Evolutionary conservation across 257 asterid genomes (phyloP).

Genomic region (Fraxinus quadrangulata): DNA sequence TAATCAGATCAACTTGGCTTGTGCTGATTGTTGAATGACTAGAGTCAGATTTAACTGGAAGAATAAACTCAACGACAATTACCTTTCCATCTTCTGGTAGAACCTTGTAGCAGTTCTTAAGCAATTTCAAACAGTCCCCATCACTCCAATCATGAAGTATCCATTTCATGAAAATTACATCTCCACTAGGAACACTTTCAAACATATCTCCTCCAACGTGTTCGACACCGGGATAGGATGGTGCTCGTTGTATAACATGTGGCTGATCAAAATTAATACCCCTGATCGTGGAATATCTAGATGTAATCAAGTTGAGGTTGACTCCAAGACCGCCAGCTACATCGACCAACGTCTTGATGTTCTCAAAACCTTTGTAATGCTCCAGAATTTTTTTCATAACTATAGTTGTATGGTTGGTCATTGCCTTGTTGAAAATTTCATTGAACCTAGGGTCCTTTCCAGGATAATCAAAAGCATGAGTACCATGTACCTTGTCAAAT

Average conservation of each 20-base stretch:
- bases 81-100: constrained; percentile 39
- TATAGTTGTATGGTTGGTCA: constrained; percentile 37
- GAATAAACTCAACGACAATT: constrained; percentile 34
- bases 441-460: constrained; percentile 21
- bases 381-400: constrained; percentile 34
- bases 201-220: neutral
- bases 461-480: constrained; percentile 13
- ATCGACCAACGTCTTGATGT: constrained; percentile 40
- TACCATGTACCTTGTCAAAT: neutral
- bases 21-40: constrained; percentile 20
- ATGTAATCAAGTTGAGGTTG: neutral
- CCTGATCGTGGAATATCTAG: neutral
- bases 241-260: neutral
- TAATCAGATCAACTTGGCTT: constrained; percentile 35
- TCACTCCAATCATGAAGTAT: constrained; percentile 53
- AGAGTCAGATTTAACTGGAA: constrained; percentile 32
- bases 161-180: constrained; percentile 23
- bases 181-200: neutral
- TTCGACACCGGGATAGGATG: neutral
- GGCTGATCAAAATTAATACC: neutral
- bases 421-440: constrained; percentile 33
- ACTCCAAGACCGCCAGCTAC: constrained; percentile 61
- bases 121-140: constrained; percentile 35
- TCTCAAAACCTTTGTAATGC: constrained; percentile 41
- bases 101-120: constrained; percentile 39